phyloP scores from a whole-genome alignment of 345 rosid genomes.

The Corchorus capsularis region DNA sequence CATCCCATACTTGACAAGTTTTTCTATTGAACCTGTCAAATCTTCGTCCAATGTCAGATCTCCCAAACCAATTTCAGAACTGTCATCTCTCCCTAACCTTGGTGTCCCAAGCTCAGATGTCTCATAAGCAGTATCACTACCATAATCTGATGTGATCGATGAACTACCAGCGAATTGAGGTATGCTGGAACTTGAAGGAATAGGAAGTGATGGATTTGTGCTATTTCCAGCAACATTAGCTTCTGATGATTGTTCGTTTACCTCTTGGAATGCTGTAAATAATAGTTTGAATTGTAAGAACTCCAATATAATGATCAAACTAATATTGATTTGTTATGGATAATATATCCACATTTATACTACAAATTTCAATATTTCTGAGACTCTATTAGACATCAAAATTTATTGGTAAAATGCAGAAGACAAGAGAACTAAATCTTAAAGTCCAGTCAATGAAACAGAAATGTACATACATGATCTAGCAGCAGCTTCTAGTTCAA shows the following conservation, averaged over 20 bases:
- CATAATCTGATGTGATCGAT: conserved; percentile 85
- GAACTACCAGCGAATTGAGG: conserved; percentile 63
- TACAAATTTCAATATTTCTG: not conserved
- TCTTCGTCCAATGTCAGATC: conserved; percentile 78
- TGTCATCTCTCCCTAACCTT: conserved; percentile 60
- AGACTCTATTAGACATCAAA: not conserved
- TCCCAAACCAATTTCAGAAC: conserved; percentile 68
- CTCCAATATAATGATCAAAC: conserved; percentile 9
- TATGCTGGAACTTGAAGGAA: conserved; percentile 50
- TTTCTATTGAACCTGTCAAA: conserved; percentile 80
- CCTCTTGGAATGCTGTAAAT: conserved; percentile 90
- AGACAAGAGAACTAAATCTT: conserved; percentile 1
- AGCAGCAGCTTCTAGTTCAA: conserved; percentile 97
- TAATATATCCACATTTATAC: not conserved
- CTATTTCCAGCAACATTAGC: conserved; percentile 45
- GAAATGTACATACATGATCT: conserved; percentile 81
- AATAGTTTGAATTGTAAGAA: conserved; percentile 14
- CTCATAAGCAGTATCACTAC: conserved; percentile 94
- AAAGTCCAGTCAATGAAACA: conserved; percentile 27
- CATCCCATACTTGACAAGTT: conserved; percentile 81
- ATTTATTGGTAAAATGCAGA: conserved; percentile 11
- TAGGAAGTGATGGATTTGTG: conserved; percentile 43
- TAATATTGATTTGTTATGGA: not conserved
- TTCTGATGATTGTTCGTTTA: conserved; percentile 52
- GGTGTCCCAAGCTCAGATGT: conserved; percentile 92